A percentile compares a stretch with the other conserved stretches of the same genome.
phyloP scores from a whole-genome alignment of 164 flowering plant genomes.

The Buxus sempervirens region DNA sequence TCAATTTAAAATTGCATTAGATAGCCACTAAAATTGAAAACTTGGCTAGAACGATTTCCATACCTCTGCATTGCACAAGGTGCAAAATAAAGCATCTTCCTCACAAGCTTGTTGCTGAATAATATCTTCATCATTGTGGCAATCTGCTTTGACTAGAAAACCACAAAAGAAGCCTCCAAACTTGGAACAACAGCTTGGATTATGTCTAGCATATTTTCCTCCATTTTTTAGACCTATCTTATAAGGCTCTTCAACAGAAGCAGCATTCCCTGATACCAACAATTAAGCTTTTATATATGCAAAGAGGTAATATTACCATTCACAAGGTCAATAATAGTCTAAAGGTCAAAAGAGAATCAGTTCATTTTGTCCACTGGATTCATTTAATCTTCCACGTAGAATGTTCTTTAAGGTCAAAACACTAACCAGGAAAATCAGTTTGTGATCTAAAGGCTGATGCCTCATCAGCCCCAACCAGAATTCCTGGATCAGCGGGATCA shows the following conservation, averaged over 20 bases:
- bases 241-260: conserved; percentile 48
- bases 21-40: background rate
- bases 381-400: too few relatives aligned
- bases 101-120: conserved; percentile 50
- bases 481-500: conserved; percentile 97
- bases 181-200: conserved; percentile 42
- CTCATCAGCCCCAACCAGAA: conserved; percentile 49
- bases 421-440: conserved; percentile 48
- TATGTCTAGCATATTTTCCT: conserved; percentile 26
- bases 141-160: conserved; percentile 66
- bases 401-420: background rate
- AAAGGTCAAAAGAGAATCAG: too few relatives aligned
- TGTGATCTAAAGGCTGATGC: conserved; percentile 37
- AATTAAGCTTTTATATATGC: conserved; percentile 3
- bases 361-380: too few relatives aligned
- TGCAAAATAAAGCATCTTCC: conserved; percentile 90
- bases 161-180: conserved; percentile 62
- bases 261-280: conserved; percentile 33
- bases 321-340: too few relatives aligned
- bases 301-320: too few relatives aligned
- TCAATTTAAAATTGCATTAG: background rate
- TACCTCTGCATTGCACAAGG: conserved; percentile 97
- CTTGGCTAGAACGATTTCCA: background rate
- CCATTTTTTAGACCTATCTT: conserved; percentile 37
- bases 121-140: conserved; percentile 60